Base-by-base conservation (phyloP, 2,329 filamentous ascomycete genomes). In the Neurospora crassa region DNA sequence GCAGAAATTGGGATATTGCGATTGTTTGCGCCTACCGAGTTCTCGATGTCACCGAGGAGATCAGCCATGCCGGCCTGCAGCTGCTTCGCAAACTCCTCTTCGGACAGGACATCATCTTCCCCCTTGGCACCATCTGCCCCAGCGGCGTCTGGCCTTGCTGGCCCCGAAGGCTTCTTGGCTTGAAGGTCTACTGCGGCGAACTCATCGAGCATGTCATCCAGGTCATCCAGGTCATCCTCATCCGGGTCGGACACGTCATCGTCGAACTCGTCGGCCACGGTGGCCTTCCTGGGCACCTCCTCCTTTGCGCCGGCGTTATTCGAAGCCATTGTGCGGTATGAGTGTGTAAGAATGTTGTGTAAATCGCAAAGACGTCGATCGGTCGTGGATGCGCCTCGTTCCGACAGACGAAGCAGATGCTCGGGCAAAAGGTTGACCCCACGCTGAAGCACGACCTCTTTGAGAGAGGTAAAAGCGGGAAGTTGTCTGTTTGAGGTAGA, bases 121-220 rank as follows among this genome's bases (percentile, higher is more conserved):
- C 73, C 41, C 70, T 76, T 63, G 14, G 47, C 72, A 74, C 77
- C 72, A 40, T 81, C 41, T 7, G 73, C 75, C 34, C 76, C 70
- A 43, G 73, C 70, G 2, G 74, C 69, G n/a, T 75, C 67, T 16
- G 79, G 76, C 53, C 73, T 74, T 40, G 73, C 74, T 41, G 77
- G 74, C 1, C 69, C 76, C 20, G 78, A 69, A 6, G 79, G 77
- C 29, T 80, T 78, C 79, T 84, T 86, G 76, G 81, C 78, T 75
- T 87, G 83, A 72, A 90, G 77, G 75, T 90, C 89, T 69, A 86
- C 84, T 40, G 91, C 82, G 59, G 91, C 90, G 82, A 99, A 99
- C 74, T 97, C 92, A 79, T 97, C 93, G 37, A 99, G 90, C 81
- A 98, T 91, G 76, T 98, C 93, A 81, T 99, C 96, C 67, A 99